A percentile compares a stretch with the other conserved stretches of the same genome.
phyloP scores from a whole-genome alignment of 441 rosid species.

The Syzygium syzygioides region DNA sequence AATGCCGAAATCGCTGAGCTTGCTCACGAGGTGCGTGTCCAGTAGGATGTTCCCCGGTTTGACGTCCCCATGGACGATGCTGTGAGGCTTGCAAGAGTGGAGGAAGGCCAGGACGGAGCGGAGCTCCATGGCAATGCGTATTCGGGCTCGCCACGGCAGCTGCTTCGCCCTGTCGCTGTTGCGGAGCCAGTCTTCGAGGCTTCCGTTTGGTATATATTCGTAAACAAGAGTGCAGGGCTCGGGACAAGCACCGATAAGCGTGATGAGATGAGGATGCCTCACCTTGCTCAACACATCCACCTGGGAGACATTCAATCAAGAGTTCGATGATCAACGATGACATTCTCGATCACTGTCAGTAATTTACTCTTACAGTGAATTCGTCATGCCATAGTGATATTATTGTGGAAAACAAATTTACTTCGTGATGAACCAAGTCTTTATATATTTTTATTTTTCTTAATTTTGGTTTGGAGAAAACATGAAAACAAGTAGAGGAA shows the following conservation, averaged over 20 bases:
- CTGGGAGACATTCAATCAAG: slow-evolving; percentile 31
- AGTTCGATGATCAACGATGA: neutral
- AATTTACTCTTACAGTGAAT: neutral
- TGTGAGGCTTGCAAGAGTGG: slow-evolving; percentile 69
- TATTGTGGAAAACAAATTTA: neutral
- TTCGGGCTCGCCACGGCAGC: slow-evolving; percentile 74
- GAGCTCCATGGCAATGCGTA: slow-evolving; percentile 68
- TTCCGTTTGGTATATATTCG: slow-evolving; percentile 80
- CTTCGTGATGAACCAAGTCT: neutral
- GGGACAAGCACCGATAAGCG: slow-evolving; percentile 86
- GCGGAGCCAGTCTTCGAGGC: slow-evolving; percentile 83
- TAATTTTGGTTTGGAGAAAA: neutral
- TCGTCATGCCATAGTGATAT: neutral
- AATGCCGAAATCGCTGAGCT: slow-evolving; percentile 82
- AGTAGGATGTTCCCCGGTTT: slow-evolving; percentile 84
- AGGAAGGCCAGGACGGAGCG: slow-evolving; percentile 86
- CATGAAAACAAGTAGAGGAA: neutral
- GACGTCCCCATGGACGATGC: slow-evolving; percentile 84
- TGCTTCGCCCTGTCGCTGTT: slow-evolving; percentile 68
- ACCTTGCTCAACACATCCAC: slow-evolving; percentile 78
- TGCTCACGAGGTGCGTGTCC: slow-evolving; percentile 66
- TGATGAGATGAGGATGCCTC: slow-evolving; percentile 88
- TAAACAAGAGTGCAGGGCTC: slow-evolving; percentile 81
- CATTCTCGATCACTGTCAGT: neutral
- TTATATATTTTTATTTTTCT: neutral